Evolutionary conservation across 2,329 filamentous ascomycete species (phyloP).

Genomic region (Domatiomyces globalis): DNA sequence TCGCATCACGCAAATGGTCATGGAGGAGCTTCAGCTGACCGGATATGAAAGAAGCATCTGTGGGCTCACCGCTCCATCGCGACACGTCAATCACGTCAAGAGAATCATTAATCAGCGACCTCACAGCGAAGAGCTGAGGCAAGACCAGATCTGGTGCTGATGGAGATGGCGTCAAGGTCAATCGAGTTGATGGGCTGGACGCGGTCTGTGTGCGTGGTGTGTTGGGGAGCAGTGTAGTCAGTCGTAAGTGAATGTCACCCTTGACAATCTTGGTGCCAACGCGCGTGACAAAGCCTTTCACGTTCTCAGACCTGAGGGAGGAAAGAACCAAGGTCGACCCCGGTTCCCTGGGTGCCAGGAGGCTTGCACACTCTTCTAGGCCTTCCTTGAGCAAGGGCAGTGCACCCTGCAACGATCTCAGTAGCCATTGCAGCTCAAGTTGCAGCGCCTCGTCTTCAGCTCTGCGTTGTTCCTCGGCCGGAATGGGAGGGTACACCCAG

Average conservation of each 20-base stretch:
- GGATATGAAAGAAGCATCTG: constrained; percentile 42
- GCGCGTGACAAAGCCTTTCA: constrained; percentile 85
- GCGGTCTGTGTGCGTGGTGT: constrained; percentile 23
- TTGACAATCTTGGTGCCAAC: constrained; percentile 85
- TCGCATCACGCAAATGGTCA: constrained; percentile 47
- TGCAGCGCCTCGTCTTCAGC: constrained; percentile 37
- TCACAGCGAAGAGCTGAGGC: constrained; percentile 54
- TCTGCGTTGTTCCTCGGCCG: constrained; percentile 34
- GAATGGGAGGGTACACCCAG: constrained; percentile 45
- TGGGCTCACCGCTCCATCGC: constrained; percentile 54
- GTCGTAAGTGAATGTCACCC: constrained; percentile 64
- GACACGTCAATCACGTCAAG: constrained; percentile 72
- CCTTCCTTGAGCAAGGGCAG: constrained; percentile 51
- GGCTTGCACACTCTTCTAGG: constrained; percentile 73
- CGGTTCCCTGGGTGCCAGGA: constrained; percentile 70
- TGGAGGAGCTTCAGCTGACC: constrained; percentile 45
- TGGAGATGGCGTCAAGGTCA: constrained; percentile 40
- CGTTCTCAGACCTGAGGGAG: constrained; percentile 69
- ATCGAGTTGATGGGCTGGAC: constrained; percentile 34
- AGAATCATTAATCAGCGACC: constrained; percentile 66
- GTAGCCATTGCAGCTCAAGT: constrained; percentile 49
- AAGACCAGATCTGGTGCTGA: constrained; percentile 47
- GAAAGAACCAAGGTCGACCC: constrained; percentile 83
- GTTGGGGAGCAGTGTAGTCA: constrained; percentile 48
- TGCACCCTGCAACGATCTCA: constrained; percentile 46